These are phyloP conservation scores for Pleodorina starrii DNA, from an alignment of 139 green algal species.

Conservation along the genomic window DNA sequence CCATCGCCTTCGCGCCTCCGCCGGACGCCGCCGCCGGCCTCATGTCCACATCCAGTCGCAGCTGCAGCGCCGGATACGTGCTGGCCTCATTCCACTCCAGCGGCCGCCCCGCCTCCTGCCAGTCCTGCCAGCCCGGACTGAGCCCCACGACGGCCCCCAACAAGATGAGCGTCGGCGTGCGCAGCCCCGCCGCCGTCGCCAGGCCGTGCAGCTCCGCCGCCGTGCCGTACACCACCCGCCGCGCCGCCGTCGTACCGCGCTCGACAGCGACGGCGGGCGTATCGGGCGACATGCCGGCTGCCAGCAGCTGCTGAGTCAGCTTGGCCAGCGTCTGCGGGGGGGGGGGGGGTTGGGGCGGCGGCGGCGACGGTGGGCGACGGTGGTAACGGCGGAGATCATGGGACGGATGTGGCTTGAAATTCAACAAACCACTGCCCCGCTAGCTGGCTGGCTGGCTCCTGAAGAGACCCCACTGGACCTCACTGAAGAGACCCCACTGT, in stretches of 20 bases:
- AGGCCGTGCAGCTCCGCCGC: slow-evolving; percentile 69
- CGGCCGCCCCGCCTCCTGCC: slow-evolving; percentile 31
- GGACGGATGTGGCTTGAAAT: too few species aligned
- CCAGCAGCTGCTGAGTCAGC: slow-evolving; percentile 78
- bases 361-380: too few species aligned
- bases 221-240: slow-evolving; percentile 86
- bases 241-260: slow-evolving; percentile 90
- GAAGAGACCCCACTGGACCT: too few species aligned
- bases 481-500: too few species aligned
- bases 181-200: slow-evolving; percentile 66
- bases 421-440: too few species aligned
- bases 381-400: too few species aligned
- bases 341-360: too few species aligned
- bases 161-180: slow-evolving; percentile 95
- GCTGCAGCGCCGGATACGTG: slow-evolving; percentile 20
- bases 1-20: too few species aligned
- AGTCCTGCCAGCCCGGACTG: slow-evolving; percentile 53
- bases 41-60: slow-evolving; percentile 2
- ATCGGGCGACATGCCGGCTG: slow-evolving; percentile 66
- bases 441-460: too few species aligned
- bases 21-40: too few species aligned
- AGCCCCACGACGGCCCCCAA: slow-evolving; percentile 79
- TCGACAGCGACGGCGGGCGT: slow-evolving; percentile 97
- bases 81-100: slow-evolving; percentile 49
- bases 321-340: slow-evolving; percentile 79